phyloP scores from a whole-genome alignment of 2,329 filamentous ascomycete species.

The Aureobasidium vineae region DNA sequence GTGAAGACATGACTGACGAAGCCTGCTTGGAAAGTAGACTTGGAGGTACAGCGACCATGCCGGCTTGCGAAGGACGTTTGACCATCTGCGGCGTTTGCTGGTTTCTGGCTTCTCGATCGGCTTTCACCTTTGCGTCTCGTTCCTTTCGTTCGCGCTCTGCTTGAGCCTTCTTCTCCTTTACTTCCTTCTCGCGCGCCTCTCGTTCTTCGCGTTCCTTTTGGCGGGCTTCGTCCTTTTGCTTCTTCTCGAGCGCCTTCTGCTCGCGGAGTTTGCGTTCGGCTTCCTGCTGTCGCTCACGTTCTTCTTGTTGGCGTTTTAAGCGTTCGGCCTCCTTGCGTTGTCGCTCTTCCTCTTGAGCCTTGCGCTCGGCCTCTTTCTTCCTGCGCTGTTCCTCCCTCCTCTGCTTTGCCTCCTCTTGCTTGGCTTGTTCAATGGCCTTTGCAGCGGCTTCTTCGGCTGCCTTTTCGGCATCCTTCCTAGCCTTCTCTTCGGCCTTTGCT shows the following conservation, averaged over 20 bases:
- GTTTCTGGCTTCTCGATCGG: constrained; percentile 43
- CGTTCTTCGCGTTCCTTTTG: constrained; percentile 71
- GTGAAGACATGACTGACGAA: constrained; percentile 63
- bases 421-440: constrained; percentile 73
- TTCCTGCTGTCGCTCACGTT: constrained; percentile 81
- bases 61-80: constrained; percentile 60
- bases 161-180: constrained; percentile 63
- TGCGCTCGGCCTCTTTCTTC: constrained; percentile 88
- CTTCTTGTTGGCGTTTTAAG: constrained; percentile 73
- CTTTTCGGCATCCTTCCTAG: constrained; percentile 81
- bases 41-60: constrained; percentile 55
- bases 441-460: constrained; percentile 79
- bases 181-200: constrained; percentile 68
- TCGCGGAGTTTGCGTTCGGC: constrained; percentile 79
- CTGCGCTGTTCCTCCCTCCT: constrained; percentile 87
- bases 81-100: constrained; percentile 42
- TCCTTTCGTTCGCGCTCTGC: constrained; percentile 59
- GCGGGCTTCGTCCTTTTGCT: constrained; percentile 66
- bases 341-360: constrained; percentile 85
- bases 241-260: constrained; percentile 77
- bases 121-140: constrained; percentile 55
- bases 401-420: constrained; percentile 72
- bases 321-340: constrained; percentile 82
- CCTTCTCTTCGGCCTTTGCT: constrained; percentile 85
- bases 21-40: constrained; percentile 55